Percentiles rank a stretch among this genome's conserved stretches.
Conservation (phyloP, 2,329 filamentous ascomycete species). For the Cladosporium phlei region DNA sequence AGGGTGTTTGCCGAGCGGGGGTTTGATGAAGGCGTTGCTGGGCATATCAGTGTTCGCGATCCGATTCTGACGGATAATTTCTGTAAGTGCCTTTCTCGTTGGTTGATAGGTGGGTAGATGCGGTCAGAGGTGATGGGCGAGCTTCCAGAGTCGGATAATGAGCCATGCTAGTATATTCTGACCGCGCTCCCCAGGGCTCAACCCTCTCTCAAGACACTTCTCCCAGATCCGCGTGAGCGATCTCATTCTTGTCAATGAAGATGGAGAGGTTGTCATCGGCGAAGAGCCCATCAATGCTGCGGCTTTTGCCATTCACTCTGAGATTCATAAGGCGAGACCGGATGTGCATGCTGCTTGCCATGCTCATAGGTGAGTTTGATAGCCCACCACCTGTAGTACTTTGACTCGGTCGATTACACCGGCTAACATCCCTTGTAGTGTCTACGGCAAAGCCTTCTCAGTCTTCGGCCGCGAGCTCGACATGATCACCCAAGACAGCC, state of each 20-base stretch:
- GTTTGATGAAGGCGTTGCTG: conserved; percentile 39
- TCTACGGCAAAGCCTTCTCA: conserved; percentile 45
- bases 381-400: background rate
- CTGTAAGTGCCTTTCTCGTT: too few species aligned
- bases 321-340: conserved; percentile 39
- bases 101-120: too few species aligned
- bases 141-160: too few species aligned
- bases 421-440: conserved; percentile 27
- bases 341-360: conserved; percentile 45
- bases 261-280: conserved; percentile 41
- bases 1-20: conserved; percentile 40
- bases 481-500: conserved; percentile 43
- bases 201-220: conserved; percentile 41
- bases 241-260: conserved; percentile 42
- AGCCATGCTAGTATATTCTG: too few species aligned
- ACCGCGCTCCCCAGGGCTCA: conserved; percentile 23
- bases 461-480: conserved; percentile 44
- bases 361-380: conserved; percentile 27
- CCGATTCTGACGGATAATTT: conserved; percentile 34
- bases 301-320: conserved; percentile 45
- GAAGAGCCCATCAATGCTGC: conserved; percentile 41
- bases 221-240: conserved; percentile 41
- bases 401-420: background rate
- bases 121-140: too few species aligned
- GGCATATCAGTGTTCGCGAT: conserved; percentile 42